Evolutionary conservation across 1,284 basidiomycete species (phyloP), one percentile per base, ranked within the genome.

Genomic region (Cutaneotrichosporon sp.): DNA sequence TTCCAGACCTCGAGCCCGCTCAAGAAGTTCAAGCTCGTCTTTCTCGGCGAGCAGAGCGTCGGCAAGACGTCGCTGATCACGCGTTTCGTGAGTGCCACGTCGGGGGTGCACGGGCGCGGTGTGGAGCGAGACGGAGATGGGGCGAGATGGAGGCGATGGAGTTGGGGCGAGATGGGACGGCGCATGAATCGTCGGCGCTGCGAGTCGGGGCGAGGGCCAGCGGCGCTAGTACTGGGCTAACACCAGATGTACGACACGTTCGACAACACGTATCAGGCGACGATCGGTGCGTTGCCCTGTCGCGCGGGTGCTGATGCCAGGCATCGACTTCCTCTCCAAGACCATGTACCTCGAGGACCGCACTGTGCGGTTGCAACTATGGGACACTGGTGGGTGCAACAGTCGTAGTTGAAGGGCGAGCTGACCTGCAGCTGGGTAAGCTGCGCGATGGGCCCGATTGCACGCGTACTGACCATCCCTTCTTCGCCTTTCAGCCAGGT

Each of bases 321-420:
- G 97, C 67, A 99, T 98, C 80, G 97, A 99, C 83, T 99, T 99
- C 79, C 83, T 99, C 78, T 95, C 92, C 82, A 99, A 99, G 84
- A 99, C 97, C 0, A 97, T 99, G 93, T 99, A 99, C 81, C 86
- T 99, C 62, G 97, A 99, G 78, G 97, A 99, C 82, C 84, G 97
- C 72, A 99, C 97, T 3, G 95, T 99, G 53, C 86, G 97, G 74
- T 81, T 99, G 80, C 97, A 99, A 78, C 83, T 99, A 10, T 99
- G 95, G 95, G 97, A 99, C 80, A 99, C 97, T 62, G 95, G 97
- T 69, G 93, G 53, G 78, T 71, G 20, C 4, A 31, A 8, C 10
- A 13, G 4, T 22, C 3, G 27, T 2, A 31, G 11, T 3, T 11
- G 51, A n/a, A 61, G n/a, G n/a, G n/a, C n/a, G n/a, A n/a, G n/a